Percentiles rank a stretch among this genome's conserved stretches.
phyloP scores from a whole-genome alignment of 768 basidiomycete genomes.

The Candolleomyces efflorescens region DNA sequence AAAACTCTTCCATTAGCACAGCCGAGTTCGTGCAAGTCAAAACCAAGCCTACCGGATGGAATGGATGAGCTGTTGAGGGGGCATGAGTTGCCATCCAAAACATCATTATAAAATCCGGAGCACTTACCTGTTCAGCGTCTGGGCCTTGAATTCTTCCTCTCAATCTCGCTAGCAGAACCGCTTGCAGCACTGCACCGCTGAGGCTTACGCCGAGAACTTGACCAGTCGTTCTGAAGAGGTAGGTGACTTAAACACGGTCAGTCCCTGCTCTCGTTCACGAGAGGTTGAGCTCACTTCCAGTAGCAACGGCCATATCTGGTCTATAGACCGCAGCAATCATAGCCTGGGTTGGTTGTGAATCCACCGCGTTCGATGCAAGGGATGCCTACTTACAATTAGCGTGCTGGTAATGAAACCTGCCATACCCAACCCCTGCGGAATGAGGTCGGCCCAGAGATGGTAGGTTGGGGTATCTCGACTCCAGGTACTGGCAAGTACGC shows the following conservation, averaged over 20 bases:
- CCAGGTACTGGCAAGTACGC: conserved; percentile 63
- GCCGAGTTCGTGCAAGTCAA: not conserved
- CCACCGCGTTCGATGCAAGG: conserved; percentile 7
- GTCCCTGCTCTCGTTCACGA: conserved; percentile 12
- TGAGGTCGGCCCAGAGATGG: conserved; percentile 74
- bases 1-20: not conserved
- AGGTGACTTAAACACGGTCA: conserved; percentile 59
- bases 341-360: conserved; percentile 45
- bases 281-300: conserved; percentile 65
- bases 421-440: conserved; percentile 83
- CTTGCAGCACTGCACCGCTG: conserved; percentile 80
- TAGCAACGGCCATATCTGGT: conserved; percentile 84
- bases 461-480: conserved; percentile 51
- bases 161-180: conserved; percentile 67
- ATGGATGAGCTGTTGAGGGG: conserved; percentile 56
- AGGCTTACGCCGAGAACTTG: conserved; percentile 95
- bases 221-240: conserved; percentile 90
- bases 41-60: conserved; percentile 38
- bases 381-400: conserved; percentile 57
- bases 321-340: conserved; percentile 81
- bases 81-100: not conserved
- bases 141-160: conserved; percentile 73
- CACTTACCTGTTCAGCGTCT: conserved; percentile 62
- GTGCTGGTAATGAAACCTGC: conserved; percentile 83
- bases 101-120: conserved; percentile 1